These are phyloP conservation scores for Otatea glauca DNA, from an alignment of 176 grass and related monocot genomes.

Conservation along the genomic window DNA sequence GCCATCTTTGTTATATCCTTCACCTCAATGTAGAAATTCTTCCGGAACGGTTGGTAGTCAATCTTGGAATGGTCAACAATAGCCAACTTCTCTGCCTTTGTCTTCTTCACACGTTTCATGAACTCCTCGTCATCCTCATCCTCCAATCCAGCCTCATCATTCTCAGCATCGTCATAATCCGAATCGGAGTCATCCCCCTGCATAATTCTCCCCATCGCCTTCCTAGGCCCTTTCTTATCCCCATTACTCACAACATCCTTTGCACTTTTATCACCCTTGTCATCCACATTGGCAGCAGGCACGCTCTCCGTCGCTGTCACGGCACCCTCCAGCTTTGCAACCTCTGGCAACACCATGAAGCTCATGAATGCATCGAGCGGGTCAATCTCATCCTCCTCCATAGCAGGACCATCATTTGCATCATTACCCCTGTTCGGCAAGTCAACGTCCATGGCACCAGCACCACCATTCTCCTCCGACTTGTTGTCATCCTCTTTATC, in stretches of 20 bases:
- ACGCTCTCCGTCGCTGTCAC: slow-evolving; percentile 4
- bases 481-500: slow-evolving; percentile 56
- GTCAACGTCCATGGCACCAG: slow-evolving; percentile 60
- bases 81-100: slow-evolving; percentile 86
- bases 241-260: slow-evolving; percentile 52
- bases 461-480: slow-evolving; percentile 10
- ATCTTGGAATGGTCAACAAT: slow-evolving; percentile 98
- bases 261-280: slow-evolving; percentile 51
- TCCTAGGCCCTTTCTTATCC: slow-evolving; percentile 49
- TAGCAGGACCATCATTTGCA: slow-evolving; percentile 42
- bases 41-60: slow-evolving; percentile 77
- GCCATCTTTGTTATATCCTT: slow-evolving; percentile 87
- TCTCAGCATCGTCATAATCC: slow-evolving; percentile 54
- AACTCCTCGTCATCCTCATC: slow-evolving; percentile 94
- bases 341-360: slow-evolving; percentile 89
- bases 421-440: slow-evolving; percentile 39
- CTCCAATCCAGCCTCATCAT: slow-evolving; percentile 53
- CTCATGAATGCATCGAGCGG: slow-evolving; percentile 96
- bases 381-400: slow-evolving; percentile 85
- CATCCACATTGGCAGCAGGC: slow-evolving; percentile 38
- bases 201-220: slow-evolving; percentile 72
- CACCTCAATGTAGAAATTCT: slow-evolving; percentile 93
- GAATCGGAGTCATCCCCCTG: slow-evolving; percentile 80
- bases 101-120: slow-evolving; percentile 95
- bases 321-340: slow-evolving; percentile 71